Evolutionary conservation across 208 protist genomes (phyloP).

Genomic region (Crithidia mellificae): DNA sequence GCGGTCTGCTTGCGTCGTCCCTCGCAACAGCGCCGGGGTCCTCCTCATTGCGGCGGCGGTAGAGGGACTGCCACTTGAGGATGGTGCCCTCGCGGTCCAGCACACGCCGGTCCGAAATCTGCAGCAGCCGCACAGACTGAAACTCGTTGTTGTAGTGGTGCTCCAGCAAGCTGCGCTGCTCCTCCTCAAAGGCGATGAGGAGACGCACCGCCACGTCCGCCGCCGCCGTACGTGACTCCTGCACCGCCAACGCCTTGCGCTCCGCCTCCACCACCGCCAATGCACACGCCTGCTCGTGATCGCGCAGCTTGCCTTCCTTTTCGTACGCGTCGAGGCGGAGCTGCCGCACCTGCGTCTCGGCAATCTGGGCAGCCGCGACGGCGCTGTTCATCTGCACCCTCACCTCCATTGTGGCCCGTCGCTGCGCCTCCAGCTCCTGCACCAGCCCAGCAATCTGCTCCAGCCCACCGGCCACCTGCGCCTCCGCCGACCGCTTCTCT

Average conservation of each 20-base stretch:
- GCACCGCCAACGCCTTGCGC: slow-evolving; percentile 9
- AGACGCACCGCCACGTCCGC: slow-evolving; percentile 16
- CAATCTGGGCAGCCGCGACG: slow-evolving; percentile 25
- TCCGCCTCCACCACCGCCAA: slow-evolving; percentile 32
- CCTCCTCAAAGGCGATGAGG: slow-evolving; percentile 38
- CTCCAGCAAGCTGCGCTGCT: slow-evolving; percentile 46
- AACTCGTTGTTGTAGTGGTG: slow-evolving; percentile 37
- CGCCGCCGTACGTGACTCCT: background rate
- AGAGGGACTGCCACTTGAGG: slow-evolving; percentile 43
- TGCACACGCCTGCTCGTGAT: slow-evolving; percentile 32
- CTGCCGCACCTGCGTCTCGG: slow-evolving; percentile 34
- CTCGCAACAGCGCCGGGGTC: background rate
- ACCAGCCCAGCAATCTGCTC: slow-evolving; percentile 23
- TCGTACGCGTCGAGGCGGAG: slow-evolving; percentile 32
- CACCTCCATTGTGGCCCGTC: slow-evolving; percentile 25
- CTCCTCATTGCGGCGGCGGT: slow-evolving; percentile 31
- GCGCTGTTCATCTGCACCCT: slow-evolving; percentile 39
- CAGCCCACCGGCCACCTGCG: slow-evolving; percentile 9
- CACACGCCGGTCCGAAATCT: slow-evolving; percentile 37
- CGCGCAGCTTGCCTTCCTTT: slow-evolving; percentile 22
- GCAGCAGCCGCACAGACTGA: slow-evolving; percentile 32
- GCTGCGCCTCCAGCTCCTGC: slow-evolving; percentile 33
- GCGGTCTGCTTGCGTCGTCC: slow-evolving; percentile 9
- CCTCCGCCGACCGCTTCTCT: slow-evolving; percentile 18
- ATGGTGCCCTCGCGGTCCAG: slow-evolving; percentile 32